phyloP scores from a whole-genome alignment of 352 stramenopile genomes.

The Phytopythium delawarense region DNA sequence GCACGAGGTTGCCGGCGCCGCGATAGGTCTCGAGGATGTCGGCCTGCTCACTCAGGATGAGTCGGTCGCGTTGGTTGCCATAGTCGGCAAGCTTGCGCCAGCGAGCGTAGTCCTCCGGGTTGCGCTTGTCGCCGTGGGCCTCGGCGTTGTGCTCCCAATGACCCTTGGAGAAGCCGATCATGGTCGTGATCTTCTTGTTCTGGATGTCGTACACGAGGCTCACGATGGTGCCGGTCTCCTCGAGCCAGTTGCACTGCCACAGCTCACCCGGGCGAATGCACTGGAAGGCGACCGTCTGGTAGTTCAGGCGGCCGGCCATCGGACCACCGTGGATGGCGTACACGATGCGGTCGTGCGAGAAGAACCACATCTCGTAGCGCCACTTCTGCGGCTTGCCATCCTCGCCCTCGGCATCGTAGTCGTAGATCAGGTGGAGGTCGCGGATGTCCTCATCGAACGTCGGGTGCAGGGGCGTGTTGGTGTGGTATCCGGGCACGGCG shows the following conservation, averaged over 20 bases:
- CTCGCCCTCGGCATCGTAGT: slow-evolving; percentile 38
- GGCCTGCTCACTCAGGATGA: slow-evolving; percentile 49
- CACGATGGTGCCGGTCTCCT: slow-evolving; percentile 53
- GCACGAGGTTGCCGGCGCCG: slow-evolving; percentile 38
- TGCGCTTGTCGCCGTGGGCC: slow-evolving; percentile 54
- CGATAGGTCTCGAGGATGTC: slow-evolving; percentile 37
- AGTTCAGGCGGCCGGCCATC: slow-evolving; percentile 52
- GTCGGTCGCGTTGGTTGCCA: slow-evolving; percentile 41
- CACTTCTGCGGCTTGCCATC: slow-evolving; percentile 48
- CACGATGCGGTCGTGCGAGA: slow-evolving; percentile 48
- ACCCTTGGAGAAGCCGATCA: slow-evolving; percentile 51
- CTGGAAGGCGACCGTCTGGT: slow-evolving; percentile 53
- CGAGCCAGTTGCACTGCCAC: slow-evolving; percentile 62
- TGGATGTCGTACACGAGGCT: slow-evolving; percentile 49
- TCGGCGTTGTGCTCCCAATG: slow-evolving; percentile 45
- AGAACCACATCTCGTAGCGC: slow-evolving; percentile 65
- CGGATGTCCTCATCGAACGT: slow-evolving; percentile 57
- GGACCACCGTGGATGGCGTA: slow-evolving; percentile 55
- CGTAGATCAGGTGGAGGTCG: slow-evolving; percentile 47
- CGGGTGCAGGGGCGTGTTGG: slow-evolving; percentile 46
- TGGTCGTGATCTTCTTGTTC: slow-evolving; percentile 46
- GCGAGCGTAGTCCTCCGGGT: slow-evolving; percentile 44
- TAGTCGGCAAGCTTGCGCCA: slow-evolving; percentile 46
- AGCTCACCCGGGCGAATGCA: slow-evolving; percentile 52
- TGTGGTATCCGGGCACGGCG: slow-evolving; percentile 41